A percentile compares a stretch with the other conserved stretches of the same genome.
Evolutionary conservation across 1,284 basidiomycete species (phyloP).

Genomic region (Fomitiporia mediterranea): DNA sequence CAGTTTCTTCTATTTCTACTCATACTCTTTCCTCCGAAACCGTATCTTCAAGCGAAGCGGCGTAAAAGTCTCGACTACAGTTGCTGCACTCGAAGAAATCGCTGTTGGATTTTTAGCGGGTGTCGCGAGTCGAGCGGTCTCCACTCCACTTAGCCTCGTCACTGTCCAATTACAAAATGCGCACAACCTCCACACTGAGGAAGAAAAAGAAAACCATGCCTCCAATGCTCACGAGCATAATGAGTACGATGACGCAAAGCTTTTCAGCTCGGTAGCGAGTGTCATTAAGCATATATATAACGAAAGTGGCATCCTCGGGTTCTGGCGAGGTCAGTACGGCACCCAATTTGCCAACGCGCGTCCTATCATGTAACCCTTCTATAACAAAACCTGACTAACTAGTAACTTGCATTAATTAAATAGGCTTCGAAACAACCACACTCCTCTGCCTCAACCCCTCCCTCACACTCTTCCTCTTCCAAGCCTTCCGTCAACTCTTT

Average conservation of each 20-base stretch:
- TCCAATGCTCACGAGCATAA: background rate
- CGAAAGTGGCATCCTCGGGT: slow-evolving; percentile 44
- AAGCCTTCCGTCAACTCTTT: slow-evolving; percentile 42
- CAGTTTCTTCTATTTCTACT: slow-evolving; percentile 47
- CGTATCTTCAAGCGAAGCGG: slow-evolving; percentile 27
- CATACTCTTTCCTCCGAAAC: slow-evolving; percentile 38
- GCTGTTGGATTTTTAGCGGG: slow-evolving; percentile 49
- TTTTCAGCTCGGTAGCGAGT: slow-evolving; percentile 18
- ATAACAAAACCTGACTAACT: background rate
- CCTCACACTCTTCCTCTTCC: slow-evolving; percentile 49
- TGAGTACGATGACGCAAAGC: slow-evolving; percentile 25
- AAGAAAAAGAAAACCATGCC: slow-evolving; percentile 26
- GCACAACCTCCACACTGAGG: background rate
- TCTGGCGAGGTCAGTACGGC: slow-evolving; percentile 47
- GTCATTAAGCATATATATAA: slow-evolving; percentile 40
- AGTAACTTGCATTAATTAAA: background rate
- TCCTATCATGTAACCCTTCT: too few species aligned
- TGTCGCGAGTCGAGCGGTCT: slow-evolving; percentile 47
- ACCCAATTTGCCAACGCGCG: background rate
- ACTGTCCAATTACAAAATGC: slow-evolving; percentile 47
- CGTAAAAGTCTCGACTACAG: slow-evolving; percentile 21
- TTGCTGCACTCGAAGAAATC: slow-evolving; percentile 36
- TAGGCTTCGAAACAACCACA: slow-evolving; percentile 47
- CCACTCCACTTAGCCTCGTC: slow-evolving; percentile 48
- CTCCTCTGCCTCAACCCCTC: slow-evolving; percentile 51